Base-by-base conservation (phyloP, 2,329 filamentous ascomycete species). In the Talaromyces albobiverticillius region DNA sequence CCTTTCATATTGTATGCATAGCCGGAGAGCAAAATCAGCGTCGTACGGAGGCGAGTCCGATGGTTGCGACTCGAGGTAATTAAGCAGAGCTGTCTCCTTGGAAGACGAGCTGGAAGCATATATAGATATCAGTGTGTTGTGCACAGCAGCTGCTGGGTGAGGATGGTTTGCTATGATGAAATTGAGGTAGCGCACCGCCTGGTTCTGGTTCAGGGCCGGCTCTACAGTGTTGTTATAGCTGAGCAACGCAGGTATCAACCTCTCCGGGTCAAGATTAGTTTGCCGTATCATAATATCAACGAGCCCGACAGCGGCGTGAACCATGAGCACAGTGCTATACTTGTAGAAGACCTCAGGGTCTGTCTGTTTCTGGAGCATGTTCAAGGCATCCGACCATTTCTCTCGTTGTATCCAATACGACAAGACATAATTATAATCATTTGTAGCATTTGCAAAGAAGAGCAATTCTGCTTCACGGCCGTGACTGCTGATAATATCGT, bases 401-500 rank as follows among this genome's bases (percentile, higher is more conserved):
- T 97, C 94, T 56, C 93, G 83, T 71, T 97, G 94, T 16, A 97
- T 88, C 94, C 94, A 99, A 72, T 99, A 99, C 9, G 90, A 89
- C 13, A 99, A 77, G 20, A 97, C 91, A 66, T 95, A 99, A 68
- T 95, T 90, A 74, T 94, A 91, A 70, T 99, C 94, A 63, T 93
- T 88, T 45, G 95, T 81, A 6, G 88, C 84, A 55, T 88, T 94
- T 18, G 94, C 94, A 73, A 92, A 99, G 73, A 86, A 94, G 0
- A 99, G 79, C 2, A 99, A 78, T 69, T 99, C 94, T 62, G 93
- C 87, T 73, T 99, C 94, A 54, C 94, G 83, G 14, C 93, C 94
- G 68, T 99, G 94, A 62, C 91, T 95, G 71, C 90, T 93, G 65
- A 97, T 93, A 56, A 97, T 87, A 67, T 96, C 93, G 73, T 99